Percentiles rank a stretch among this genome's conserved stretches.
Conservation (phyloP, 2,329 filamentous ascomycete genomes). For the Monosporascus sp. region DNA sequence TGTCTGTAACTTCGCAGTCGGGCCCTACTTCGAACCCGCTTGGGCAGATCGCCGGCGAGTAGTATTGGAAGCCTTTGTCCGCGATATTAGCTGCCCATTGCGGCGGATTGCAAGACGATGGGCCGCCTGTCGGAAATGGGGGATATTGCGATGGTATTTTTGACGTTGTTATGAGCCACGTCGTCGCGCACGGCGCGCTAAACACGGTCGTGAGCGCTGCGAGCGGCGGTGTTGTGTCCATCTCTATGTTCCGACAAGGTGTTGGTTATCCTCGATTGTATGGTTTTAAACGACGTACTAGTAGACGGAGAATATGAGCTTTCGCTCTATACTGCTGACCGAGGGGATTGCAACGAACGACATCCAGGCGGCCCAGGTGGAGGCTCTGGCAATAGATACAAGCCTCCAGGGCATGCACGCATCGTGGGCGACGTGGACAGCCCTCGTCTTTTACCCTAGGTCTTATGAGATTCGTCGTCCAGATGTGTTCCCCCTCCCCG, state of each 20-base stretch:
- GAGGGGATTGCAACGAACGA: not conserved
- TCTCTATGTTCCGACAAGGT: not conserved
- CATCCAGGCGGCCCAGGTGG: not conserved
- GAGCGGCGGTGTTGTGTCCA: slow-evolving; percentile 19
- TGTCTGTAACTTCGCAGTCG: slow-evolving; percentile 23
- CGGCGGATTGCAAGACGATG: slow-evolving; percentile 30
- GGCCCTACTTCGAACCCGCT: slow-evolving; percentile 30
- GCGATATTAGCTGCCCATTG: slow-evolving; percentile 30
- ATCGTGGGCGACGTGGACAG: not conserved
- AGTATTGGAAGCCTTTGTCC: slow-evolving; percentile 31
- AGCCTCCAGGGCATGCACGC: not conserved
- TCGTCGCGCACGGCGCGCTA: slow-evolving; percentile 32
- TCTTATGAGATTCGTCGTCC: not conserved
- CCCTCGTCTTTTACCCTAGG: not conserved
- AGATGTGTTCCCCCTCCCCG: not conserved
- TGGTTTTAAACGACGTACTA: not conserved
- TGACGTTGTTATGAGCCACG: slow-evolving; percentile 35
- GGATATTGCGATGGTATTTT: slow-evolving; percentile 35
- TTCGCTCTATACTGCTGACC: not conserved
- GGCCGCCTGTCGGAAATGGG: slow-evolving; percentile 26
- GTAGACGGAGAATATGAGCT: not conserved
- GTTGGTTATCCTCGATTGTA: not conserved
- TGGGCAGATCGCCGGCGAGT: slow-evolving; percentile 36
- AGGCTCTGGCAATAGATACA: not conserved
- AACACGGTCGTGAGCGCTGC: slow-evolving; percentile 37